Base-by-base conservation (phyloP, 2,329 filamentous ascomycete genomes). In the Pezicula radicicola region DNA sequence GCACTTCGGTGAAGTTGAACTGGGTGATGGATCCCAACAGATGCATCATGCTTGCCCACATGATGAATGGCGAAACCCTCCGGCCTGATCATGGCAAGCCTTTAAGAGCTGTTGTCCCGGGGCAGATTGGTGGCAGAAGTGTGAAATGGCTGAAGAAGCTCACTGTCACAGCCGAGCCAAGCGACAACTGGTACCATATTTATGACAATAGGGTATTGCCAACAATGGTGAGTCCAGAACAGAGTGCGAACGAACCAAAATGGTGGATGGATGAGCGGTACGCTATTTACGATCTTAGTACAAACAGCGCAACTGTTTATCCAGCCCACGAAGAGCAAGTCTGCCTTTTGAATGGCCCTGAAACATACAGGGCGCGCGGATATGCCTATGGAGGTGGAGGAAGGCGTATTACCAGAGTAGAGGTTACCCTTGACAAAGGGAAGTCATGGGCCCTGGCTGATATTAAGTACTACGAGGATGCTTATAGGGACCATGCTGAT, bases 131-230 rank as follows among this genome's bases (percentile, higher is more conserved):
- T 33, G 92, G 91, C 1, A 80, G 92, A 56, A 96, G 90, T 67
- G 91, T 97, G 30, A 97, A 97, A 70, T 97, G 92, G 92, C 68
- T 97, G 53, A 93, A 87, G 72, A 85, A 78, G 58, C 79, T 97
- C 54, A 87, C 91, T 41, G 69, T 97, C 47, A 93, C 91, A 0
- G 80, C 85, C 9, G 75, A 78, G 21, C 91, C 91, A 0, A 96
- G 91, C 65, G 87, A 93, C 56, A 96, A 95, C 65, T 96, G 91
- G 90, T 96, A 96, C 63, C 92, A 97, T 68, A 91, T 95, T 56
- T 92, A 94, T 69, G 92, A 97, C 68, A 97, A 97, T 66, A 78
- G 91, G 53, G 91, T 97, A 1, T 72, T 97, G 37, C 92, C 92
- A 58, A 96, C 91, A 0, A 92, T 85, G 79, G 78, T 96, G 15